These are phyloP conservation scores for Triadica sebifera DNA, from an alignment of 345 rosid species.

Conservation along the genomic window DNA sequence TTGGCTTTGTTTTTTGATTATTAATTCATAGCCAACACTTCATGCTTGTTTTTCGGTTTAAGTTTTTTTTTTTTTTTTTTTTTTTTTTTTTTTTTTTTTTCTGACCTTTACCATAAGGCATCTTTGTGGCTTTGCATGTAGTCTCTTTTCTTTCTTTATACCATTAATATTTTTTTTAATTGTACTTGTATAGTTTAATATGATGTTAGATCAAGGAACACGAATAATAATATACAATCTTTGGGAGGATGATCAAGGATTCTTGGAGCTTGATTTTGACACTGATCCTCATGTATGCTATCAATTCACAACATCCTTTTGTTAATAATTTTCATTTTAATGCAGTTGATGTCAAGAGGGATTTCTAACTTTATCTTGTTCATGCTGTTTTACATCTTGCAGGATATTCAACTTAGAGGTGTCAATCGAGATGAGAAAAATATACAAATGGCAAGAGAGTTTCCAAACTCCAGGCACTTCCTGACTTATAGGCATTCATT, in stretches of 20 bases:
- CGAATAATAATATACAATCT: slow-evolving; percentile 80
- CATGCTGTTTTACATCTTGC: slow-evolving; percentile 21
- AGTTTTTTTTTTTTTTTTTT: background rate
- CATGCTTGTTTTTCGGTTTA: background rate
- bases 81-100: background rate
- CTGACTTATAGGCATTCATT: slow-evolving; percentile 84
- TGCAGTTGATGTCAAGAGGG: background rate
- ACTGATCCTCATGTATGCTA: slow-evolving; percentile 60
- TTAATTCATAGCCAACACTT: background rate
- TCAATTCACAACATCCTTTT: slow-evolving; percentile 3
- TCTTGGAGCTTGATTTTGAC: slow-evolving; percentile 81
- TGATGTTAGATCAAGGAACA: slow-evolving; percentile 77
- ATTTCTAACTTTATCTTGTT: background rate
- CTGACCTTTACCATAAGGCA: background rate
- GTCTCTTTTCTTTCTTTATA: background rate
- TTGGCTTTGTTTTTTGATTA: background rate
- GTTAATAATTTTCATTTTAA: slow-evolving; percentile 6
- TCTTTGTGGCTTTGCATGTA: background rate
- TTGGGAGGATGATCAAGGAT: slow-evolving; percentile 94
- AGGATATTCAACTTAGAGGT: slow-evolving; percentile 98
- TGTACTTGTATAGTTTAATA: slow-evolving; percentile 51
- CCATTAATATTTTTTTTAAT: slow-evolving; percentile 13
- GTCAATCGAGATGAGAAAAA: slow-evolving; percentile 92
- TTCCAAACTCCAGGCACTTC: slow-evolving; percentile 82
- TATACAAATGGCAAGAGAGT: slow-evolving; percentile 75